Base-by-base conservation (phyloP, 1,139 yeast genomes). In the Geotrichum citri-aurantii region DNA sequence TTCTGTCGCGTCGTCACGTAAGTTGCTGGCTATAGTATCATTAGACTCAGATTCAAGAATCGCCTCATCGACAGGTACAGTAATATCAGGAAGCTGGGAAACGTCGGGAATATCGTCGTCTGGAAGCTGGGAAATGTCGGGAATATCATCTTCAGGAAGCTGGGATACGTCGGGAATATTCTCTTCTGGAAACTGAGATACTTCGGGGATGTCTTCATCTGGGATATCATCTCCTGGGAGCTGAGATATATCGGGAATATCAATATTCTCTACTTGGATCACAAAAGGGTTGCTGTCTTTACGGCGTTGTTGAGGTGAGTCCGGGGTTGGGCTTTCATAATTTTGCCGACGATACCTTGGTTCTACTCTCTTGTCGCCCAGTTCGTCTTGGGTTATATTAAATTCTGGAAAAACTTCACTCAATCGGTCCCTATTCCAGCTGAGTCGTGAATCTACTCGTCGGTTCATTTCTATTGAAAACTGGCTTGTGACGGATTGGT, bases 361-460 rank as follows among this genome's bases (percentile, higher is more conserved):
- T 21, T 27, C 50, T 27, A 26, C 23, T 11, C 3, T 40, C 10
- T 26, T 31, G 48, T 24, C 52, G 6, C 31, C 52, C 10, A 27
- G 53, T 11, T 56, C 55, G 7, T 26, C 27, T 37, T 56, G 61
- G 3, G 61, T 56, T 4, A 52, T 26, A 31, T 56, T 49, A 48
- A 59, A 56, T 21, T 59, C 61, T 17, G 61, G 59, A 49, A 59
- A 56, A n/a, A 17, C 51, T 40, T 59, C 59, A 49, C 61, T 59
- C 48, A 59, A 29, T 26, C 61, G 51, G 17, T 57, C 4, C 4
- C 21, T 48, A 5, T 40, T 44, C 10, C 48, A 24, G 27, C 61
- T 56, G 4, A 59, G 55, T 21, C 59, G 55, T 2, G 44, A 52
- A 31, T 49, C 51, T 24, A 29, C 42, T 14, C 33, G 29, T 11